Percentiles rank a stretch among this genome's conserved stretches.
phyloP scores from a whole-genome alignment of 108 stramenopile genomes.

The Cylindrotheca fusiformis region DNA sequence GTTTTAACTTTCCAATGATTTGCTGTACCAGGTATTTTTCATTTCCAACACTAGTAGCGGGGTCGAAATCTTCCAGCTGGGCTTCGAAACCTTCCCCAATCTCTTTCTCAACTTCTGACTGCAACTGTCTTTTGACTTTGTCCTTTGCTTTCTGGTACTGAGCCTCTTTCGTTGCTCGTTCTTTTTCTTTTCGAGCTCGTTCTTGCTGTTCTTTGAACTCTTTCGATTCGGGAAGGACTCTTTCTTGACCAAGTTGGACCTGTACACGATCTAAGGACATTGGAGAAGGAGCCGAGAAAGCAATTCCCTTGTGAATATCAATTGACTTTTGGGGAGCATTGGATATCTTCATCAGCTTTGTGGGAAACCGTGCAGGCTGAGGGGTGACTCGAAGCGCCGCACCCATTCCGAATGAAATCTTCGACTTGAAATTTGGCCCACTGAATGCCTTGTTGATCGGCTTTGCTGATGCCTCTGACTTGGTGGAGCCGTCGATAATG shows the following conservation, averaged over 20 bases:
- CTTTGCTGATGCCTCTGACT: slow-evolving; percentile 12
- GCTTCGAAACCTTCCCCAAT: slow-evolving; percentile 28
- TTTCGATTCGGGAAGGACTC: slow-evolving; percentile 25
- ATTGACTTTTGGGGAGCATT: slow-evolving; percentile 13
- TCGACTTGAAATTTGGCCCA: slow-evolving; percentile 7
- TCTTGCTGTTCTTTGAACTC: slow-evolving; percentile 10
- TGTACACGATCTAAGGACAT: slow-evolving; percentile 32
- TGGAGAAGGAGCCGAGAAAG: slow-evolving; percentile 27
- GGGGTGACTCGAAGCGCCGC: slow-evolving; percentile 5
- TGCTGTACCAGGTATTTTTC: neutral
- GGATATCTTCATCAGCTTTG: neutral
- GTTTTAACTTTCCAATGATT: neutral
- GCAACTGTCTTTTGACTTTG: slow-evolving; percentile 11
- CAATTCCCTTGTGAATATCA: slow-evolving; percentile 25
- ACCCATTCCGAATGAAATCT: neutral
- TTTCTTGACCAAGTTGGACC: slow-evolving; percentile 33
- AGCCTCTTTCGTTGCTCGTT: slow-evolving; percentile 2
- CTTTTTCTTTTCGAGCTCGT: slow-evolving; percentile 4
- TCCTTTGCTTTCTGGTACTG: slow-evolving; percentile 5
- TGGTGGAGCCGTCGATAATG: slow-evolving; percentile 16
- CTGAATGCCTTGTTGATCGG: neutral
- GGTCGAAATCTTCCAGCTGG: slow-evolving; percentile 11
- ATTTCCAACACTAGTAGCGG: neutral
- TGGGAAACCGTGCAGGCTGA: neutral
- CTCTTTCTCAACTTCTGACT: slow-evolving; percentile 1